Evolutionary conservation across 805 yeast genomes (phyloP).

Genomic region (Hermanozyma aechmeae): DNA sequence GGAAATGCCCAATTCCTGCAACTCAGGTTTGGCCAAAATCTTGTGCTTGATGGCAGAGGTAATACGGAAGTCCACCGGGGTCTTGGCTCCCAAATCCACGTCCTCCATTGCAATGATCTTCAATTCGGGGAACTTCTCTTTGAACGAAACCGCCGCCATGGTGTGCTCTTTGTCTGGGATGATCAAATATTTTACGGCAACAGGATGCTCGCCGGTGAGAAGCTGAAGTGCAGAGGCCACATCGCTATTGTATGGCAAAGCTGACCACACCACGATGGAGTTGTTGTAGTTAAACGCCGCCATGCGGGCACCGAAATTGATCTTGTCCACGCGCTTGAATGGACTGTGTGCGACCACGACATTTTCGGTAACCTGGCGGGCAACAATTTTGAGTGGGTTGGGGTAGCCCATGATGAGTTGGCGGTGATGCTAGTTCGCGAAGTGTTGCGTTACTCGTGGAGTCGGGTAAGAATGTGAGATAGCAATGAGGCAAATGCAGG

Average conservation of each 20-base stretch:
- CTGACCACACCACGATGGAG: constrained; percentile 42
- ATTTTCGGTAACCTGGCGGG: constrained; percentile 22
- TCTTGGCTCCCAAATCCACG: constrained; percentile 14
- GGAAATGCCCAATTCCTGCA: constrained; percentile 6
- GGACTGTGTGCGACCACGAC: constrained; percentile 25
- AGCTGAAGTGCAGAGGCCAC: constrained; percentile 31
- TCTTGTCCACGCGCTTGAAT: constrained; percentile 19
- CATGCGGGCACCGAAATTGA: constrained; percentile 36
- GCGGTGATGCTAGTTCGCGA: too few species aligned
- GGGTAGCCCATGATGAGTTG: constrained; percentile 27
- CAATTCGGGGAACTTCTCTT: constrained; percentile 38
- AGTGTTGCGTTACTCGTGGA: too few species aligned
- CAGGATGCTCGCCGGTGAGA: constrained; percentile 16
- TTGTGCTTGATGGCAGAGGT: constrained; percentile 25
- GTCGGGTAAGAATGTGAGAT: too few species aligned
- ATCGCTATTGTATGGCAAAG: constrained; percentile 44
- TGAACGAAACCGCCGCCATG: constrained; percentile 48
- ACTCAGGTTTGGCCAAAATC: constrained; percentile 14
- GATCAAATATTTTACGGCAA: constrained; percentile 38
- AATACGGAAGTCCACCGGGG: constrained; percentile 31
- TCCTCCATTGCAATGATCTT: constrained; percentile 47
- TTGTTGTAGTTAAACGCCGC: constrained; percentile 23
- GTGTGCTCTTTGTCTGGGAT: constrained; percentile 62
- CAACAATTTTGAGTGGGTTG: constrained; percentile 18
- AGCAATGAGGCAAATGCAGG: too few species aligned